Evolutionary conservation across 2,329 filamentous ascomycete genomes (phyloP), one percentile per base, ranked within the genome.

Genomic region (Penicillium expansum): DNA sequence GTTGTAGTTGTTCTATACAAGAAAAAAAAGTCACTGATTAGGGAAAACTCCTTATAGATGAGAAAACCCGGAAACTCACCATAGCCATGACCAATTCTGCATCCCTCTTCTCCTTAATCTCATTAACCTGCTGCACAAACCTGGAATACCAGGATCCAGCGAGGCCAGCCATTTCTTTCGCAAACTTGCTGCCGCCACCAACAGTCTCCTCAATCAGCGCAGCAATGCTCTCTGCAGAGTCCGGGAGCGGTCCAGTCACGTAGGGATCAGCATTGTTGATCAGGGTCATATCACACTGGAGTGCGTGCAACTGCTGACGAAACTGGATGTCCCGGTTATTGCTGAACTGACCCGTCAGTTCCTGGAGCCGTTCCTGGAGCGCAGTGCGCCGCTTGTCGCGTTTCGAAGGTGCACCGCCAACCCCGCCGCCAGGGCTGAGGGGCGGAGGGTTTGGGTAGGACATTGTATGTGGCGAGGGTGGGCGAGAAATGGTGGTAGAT

Each of bases 211-310:
- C 79, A 57, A 85, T 83, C 68, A 88, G 76, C 64, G 86, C 84
- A 50, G 82, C 80, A 60, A 92, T 86, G 55, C 89, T 84, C 60
- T 91, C 87, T 45, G 81, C 78, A 22, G 76, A 77, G 62, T 87
- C 85, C 14, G 83, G 83, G 53, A 96, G 81, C 48, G 90, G 86
- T 58, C 85, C 83, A 59, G 86, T 81, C 51, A 82, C 80, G 72
- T 96, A 95, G 0, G 90, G 89, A 68, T 96, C 89, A 51, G 94
- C 90, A 65, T 90, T 87, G 73, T 91, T 87, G 63, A 96, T 91
- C 44, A 96, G 82, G 57, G 85, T 90, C 76, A 92, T 92, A 74
- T 96, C 92, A 62, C 91, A 87, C 76, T 97, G 92, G n/a, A 97
- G 86, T 64, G 91, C 91, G 68, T 94, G 88, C 2, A 97, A 83